Base-by-base conservation (phyloP, 305 asterid genomes). In the Salvia sclarea region DNA sequence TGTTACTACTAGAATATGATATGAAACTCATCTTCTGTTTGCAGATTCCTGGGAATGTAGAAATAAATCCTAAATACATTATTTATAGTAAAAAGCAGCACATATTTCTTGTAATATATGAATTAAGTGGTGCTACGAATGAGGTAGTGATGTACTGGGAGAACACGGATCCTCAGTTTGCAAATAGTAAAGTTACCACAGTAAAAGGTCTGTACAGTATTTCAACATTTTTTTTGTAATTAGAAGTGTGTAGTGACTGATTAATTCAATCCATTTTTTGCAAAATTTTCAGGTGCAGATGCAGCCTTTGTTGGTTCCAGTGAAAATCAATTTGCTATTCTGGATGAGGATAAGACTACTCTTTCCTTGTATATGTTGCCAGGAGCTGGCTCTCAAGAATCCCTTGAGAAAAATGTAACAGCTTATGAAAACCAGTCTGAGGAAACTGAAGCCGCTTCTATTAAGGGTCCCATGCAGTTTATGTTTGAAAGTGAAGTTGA, bases 81-180 rank as follows among this genome's bases (percentile, higher is more conserved):
- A 75, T 78, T 43, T 83, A 95, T 79, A 86, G 99, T 80, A 95
- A 78, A 84, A 86, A 91, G 83, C 88, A 86, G 85, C 97, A 87
- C 86, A 74, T 95, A 69, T 95, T 95, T 83, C 92, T 95, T 75
- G 83, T 86, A 17, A 83, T 82, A 63, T 91, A 84, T 80, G 97
- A 94, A 79, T 82, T 90, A 77, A 83, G 69, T 78, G 95, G 96
- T 30, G 78, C 86, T 71, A 72, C 90, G 63, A 83, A 80, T 79
- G 98, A 95, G 80, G 96, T 95, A 67, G 91, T 88, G 35, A 71
- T 95, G 78, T 95, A 95, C 76, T 95, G 98, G 99, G 99, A 95
- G 76, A 95, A 95, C 83, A 95, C 93, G 0, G 91, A 92, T 76
- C 74, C 94, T 74, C 95, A 82, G 70, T 74, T 85, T 54, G 83